Evolutionary conservation across 768 basidiomycete genomes (phyloP).

Genomic region (Ramaria sp.): DNA sequence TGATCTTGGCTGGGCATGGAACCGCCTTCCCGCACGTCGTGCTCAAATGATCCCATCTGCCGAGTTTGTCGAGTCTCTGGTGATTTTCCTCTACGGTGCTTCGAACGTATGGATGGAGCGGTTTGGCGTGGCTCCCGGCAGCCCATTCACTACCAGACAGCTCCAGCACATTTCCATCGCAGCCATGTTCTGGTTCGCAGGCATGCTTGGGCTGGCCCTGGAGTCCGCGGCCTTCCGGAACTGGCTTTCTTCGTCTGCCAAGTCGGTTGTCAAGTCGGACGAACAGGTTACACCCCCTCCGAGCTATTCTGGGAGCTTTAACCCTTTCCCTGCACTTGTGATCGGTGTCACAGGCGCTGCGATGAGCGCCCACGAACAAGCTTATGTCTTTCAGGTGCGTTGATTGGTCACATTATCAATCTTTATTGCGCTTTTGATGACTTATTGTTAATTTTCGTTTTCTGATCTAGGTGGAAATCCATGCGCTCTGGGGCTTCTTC

Average conservation of each 20-base stretch:
- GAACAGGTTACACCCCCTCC: constrained; percentile 53
- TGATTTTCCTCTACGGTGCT: constrained; percentile 82
- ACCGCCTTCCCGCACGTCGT: constrained; percentile 38
- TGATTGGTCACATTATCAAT: neutral
- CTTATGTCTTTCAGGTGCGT: constrained; percentile 75
- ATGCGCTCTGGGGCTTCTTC: constrained; percentile 83
- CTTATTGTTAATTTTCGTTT: neutral
- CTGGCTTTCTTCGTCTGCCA: constrained; percentile 56
- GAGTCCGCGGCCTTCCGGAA: constrained; percentile 65
- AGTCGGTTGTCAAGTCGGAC: constrained; percentile 20
- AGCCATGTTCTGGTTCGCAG: constrained; percentile 94
- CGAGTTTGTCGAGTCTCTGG: constrained; percentile 65
- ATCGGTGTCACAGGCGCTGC: constrained; percentile 90
- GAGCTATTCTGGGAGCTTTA: constrained; percentile 70
- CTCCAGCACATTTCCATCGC: constrained; percentile 94
- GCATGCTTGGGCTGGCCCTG: constrained; percentile 78
- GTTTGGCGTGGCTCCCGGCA: constrained; percentile 70
- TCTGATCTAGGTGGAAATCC: constrained; percentile 63
- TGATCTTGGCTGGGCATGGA: constrained; percentile 94
- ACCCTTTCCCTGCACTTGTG: constrained; percentile 86
- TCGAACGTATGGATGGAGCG: constrained; percentile 98
- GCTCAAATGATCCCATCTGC: constrained; percentile 39
- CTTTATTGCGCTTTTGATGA: too few species aligned
- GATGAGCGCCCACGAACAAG: constrained; percentile 87
- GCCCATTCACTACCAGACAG: constrained; percentile 83